Evolutionary conservation across 805 yeast genomes (phyloP).

Genomic region (Brettanomyces bruxellensis): DNA sequence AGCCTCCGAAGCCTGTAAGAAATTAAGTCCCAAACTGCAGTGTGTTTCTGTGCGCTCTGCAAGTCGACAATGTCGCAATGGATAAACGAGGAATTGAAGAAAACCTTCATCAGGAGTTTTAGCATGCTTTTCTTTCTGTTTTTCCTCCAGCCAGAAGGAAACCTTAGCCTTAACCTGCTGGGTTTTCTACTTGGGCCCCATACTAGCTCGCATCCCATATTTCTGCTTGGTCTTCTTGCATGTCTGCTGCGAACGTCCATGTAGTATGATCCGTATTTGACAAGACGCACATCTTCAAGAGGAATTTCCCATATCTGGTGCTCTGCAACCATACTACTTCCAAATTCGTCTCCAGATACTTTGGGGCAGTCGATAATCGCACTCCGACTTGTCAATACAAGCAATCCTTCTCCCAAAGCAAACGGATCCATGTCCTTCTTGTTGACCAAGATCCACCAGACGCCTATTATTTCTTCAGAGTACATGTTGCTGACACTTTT

Average conservation of each 20-base stretch:
- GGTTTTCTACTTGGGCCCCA: constrained; percentile 1
- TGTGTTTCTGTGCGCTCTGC: constrained; percentile 22
- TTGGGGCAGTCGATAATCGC: not conserved
- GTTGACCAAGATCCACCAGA: constrained; percentile 26
- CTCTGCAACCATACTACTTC: too few relatives aligned
- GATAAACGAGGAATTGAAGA: not conserved
- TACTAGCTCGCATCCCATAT: constrained; percentile 21
- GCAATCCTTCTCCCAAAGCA: constrained; percentile 14
- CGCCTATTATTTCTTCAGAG: constrained; percentile 13
- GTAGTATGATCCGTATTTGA: constrained; percentile 25
- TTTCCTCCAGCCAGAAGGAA: constrained; percentile 9
- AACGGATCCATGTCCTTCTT: constrained; percentile 5
- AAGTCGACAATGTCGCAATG: not conserved
- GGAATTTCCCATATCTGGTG: not conserved
- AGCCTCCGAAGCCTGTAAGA: constrained; percentile 29
- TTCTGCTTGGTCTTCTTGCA: constrained; percentile 23
- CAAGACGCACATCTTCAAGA: not conserved
- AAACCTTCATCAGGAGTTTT: not conserved
- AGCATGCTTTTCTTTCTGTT: constrained; percentile 14
- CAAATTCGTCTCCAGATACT: too few relatives aligned
- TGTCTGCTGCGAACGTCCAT: constrained; percentile 10
- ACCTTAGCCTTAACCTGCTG: constrained; percentile 8
- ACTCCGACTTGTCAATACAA: constrained; percentile 11
- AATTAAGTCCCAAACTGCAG: constrained; percentile 25
- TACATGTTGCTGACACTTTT: constrained; percentile 10